phyloP scores from a whole-genome alignment of 1,284 basidiomycete genomes.

The Mycena citricolor region DNA sequence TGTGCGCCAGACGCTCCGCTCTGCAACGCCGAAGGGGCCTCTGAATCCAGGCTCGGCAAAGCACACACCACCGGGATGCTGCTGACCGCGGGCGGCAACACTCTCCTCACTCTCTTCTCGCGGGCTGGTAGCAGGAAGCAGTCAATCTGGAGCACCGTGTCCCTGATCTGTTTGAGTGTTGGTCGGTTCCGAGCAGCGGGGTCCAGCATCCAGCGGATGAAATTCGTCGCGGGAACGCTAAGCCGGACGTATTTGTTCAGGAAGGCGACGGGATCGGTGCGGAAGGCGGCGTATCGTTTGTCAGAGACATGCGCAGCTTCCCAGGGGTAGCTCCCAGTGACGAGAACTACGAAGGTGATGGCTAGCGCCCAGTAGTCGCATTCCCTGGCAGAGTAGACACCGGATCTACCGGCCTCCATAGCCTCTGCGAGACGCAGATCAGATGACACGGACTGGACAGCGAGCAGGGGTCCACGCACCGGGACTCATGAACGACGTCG shows the following conservation, averaged over 20 bases:
- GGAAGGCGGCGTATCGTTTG: constrained; percentile 7
- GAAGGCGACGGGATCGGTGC: constrained; percentile 1
- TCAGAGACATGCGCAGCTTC: neutral
- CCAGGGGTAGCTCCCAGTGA: constrained; percentile 10
- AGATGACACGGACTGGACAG: neutral
- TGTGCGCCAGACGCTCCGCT: no score
- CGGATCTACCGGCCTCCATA: neutral
- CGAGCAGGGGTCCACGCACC: constrained; percentile 43
- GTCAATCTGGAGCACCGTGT: constrained; percentile 1
- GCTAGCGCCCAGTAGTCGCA: constrained; percentile 11
- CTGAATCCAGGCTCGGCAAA: no score
- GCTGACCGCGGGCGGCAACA: no score
- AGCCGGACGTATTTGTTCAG: neutral
- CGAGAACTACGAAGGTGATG: constrained; percentile 4
- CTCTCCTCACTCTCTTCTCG: no score
- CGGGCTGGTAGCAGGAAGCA: no score
- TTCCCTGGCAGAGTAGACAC: constrained; percentile 2
- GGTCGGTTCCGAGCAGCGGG: constrained; percentile 4
- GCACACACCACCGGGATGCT: no score
- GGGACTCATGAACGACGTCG: constrained; percentile 79
- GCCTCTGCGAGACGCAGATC: constrained; percentile 2
- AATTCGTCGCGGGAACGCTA: neutral
- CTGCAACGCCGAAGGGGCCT: no score
- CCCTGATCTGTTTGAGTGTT: constrained; percentile 1
- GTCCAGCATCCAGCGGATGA: constrained; percentile 2